These are phyloP conservation scores for Lophiostoma macrostomum DNA, from an alignment of 495 filamentous ascomycete genomes.

Conservation along the genomic window DNA sequence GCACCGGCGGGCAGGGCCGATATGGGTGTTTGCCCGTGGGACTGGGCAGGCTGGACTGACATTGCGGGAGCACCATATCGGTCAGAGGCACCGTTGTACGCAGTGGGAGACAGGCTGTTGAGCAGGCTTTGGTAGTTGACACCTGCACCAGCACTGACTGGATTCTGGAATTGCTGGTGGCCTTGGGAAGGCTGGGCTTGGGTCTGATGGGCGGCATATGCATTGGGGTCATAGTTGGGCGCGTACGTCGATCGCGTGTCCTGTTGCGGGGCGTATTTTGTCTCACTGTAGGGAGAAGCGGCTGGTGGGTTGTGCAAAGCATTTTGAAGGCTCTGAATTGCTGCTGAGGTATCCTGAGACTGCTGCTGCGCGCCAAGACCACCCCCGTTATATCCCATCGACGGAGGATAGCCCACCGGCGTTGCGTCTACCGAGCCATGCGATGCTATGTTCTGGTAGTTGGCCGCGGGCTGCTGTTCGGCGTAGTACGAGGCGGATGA, in stretches of 20 bases:
- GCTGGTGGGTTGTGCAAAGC: constrained; percentile 15
- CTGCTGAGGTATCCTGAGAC: constrained; percentile 26
- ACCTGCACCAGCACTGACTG: constrained; percentile 23
- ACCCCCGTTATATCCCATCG: constrained; percentile 17
- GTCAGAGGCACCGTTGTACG: constrained; percentile 12
- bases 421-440: constrained; percentile 13
- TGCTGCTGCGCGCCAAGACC: too few species aligned
- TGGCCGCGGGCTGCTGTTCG: constrained; percentile 21
- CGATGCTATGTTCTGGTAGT: constrained; percentile 12
- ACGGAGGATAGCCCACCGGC: constrained; percentile 13
- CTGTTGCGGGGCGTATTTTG: constrained; percentile 18
- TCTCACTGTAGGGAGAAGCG: constrained; percentile 27
- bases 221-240: constrained; percentile 26
- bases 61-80: constrained; percentile 16
- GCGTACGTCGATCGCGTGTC: constrained; percentile 30
- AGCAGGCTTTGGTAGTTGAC: constrained; percentile 45
- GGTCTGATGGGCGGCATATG: constrained; percentile 17
- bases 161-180: constrained; percentile 13
- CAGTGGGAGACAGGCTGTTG: constrained; percentile 38
- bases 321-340: constrained; percentile 31
- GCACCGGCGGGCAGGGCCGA: constrained; percentile 48
- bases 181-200: constrained; percentile 23
- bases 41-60: constrained; percentile 10
- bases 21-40: constrained; percentile 34
- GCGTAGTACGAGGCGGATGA: constrained; percentile 24